Evolutionary conservation across 1,284 basidiomycete genomes (phyloP).

Genomic region (Boletellus deceptivus): DNA sequence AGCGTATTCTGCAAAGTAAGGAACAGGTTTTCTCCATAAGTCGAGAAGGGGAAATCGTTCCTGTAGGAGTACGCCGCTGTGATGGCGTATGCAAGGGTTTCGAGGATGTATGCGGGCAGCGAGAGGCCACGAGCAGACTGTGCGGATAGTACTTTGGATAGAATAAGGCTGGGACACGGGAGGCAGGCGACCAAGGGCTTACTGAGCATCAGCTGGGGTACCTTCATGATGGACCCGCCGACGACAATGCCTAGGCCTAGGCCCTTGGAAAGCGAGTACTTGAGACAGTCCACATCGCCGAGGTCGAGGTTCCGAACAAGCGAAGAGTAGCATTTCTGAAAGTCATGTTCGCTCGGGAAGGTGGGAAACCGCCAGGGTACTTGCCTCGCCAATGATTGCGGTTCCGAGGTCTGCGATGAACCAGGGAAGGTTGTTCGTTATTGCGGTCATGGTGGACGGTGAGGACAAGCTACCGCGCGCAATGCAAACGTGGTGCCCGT

Average conservation of each 20-base stretch:
- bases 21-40: constrained; percentile 93
- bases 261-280: constrained; percentile 89
- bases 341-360: background rate
- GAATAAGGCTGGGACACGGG: constrained; percentile 9
- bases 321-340: constrained; percentile 85
- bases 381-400: constrained; percentile 78
- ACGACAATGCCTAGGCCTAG: constrained; percentile 91
- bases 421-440: constrained; percentile 76
- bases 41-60: constrained; percentile 87
- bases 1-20: constrained; percentile 80
- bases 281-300: constrained; percentile 82
- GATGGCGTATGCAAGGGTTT: constrained; percentile 85
- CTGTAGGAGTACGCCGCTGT: constrained; percentile 84
- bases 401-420: constrained; percentile 80
- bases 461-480: background rate
- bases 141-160: constrained; percentile 54
- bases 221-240: constrained; percentile 93
- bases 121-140: constrained; percentile 84
- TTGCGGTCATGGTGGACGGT: constrained; percentile 55
- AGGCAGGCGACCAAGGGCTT: constrained; percentile 31
- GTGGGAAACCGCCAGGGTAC: constrained; percentile 12
- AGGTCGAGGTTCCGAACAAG: constrained; percentile 89
- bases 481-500: constrained; percentile 5
- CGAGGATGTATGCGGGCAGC: constrained; percentile 76
- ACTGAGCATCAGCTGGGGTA: constrained; percentile 85